Evolutionary conservation across 1,139 yeast species (phyloP).

Genomic region (Debaryomycetaceae sp.): DNA sequence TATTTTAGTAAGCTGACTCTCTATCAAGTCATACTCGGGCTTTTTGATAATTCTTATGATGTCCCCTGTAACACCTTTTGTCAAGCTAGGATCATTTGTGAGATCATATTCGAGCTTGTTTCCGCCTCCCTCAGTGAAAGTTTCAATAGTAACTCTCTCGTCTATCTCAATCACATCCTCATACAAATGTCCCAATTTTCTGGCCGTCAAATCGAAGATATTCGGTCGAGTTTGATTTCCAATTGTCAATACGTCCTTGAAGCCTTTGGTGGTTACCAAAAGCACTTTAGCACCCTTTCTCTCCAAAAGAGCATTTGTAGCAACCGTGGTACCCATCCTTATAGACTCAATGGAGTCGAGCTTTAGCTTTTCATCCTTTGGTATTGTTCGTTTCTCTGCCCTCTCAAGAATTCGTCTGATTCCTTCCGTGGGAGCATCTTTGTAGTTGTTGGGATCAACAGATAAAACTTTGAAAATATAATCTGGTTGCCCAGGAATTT

Average conservation of each 20-base stretch:
- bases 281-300: slow-evolving; percentile 53
- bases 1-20: slow-evolving; percentile 20
- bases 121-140: slow-evolving; percentile 43
- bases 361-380: slow-evolving; percentile 32
- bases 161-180: slow-evolving; percentile 36
- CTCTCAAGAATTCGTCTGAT: slow-evolving; percentile 71
- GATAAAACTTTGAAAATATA: slow-evolving; percentile 64
- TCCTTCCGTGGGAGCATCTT: slow-evolving; percentile 91
- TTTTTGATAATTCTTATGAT: slow-evolving; percentile 25
- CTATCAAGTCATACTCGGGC: slow-evolving; percentile 28
- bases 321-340: slow-evolving; percentile 41
- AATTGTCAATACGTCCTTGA: slow-evolving; percentile 43
- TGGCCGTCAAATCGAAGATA: slow-evolving; percentile 36
- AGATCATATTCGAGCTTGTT: slow-evolving; percentile 17
- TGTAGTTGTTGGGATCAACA: slow-evolving; percentile 81
- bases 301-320: slow-evolving; percentile 41
- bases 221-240: slow-evolving; percentile 42
- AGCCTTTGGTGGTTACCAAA: slow-evolving; percentile 50
- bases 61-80: slow-evolving; percentile 36
- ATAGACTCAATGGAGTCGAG: slow-evolving; percentile 29
- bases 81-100: slow-evolving; percentile 21
- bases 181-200: slow-evolving; percentile 34
- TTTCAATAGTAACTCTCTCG: slow-evolving; percentile 40
- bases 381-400: slow-evolving; percentile 48
- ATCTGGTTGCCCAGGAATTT: slow-evolving; percentile 39